phyloP scores from a whole-genome alignment of 805 yeast species.

The Spathaspora boniae region DNA sequence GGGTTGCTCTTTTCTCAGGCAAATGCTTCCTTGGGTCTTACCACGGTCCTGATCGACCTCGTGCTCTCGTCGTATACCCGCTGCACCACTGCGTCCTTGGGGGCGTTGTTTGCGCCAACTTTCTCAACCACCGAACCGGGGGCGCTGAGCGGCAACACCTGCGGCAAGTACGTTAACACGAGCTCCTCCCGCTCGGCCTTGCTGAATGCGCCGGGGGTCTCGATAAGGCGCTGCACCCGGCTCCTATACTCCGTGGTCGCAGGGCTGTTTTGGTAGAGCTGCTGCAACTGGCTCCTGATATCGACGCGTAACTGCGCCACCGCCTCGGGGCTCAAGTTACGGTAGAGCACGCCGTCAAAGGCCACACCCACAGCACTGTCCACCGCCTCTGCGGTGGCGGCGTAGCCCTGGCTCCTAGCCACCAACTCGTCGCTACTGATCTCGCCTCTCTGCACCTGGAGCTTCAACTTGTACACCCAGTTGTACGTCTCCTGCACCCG shows the following conservation, averaged over 20 bases:
- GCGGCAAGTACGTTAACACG: constrained; percentile 50
- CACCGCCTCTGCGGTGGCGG: constrained; percentile 31
- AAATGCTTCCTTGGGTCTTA: constrained; percentile 54
- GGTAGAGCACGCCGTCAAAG: constrained; percentile 36
- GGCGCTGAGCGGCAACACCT: constrained; percentile 50
- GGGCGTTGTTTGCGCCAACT: constrained; percentile 37
- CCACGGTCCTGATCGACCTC: constrained; percentile 49
- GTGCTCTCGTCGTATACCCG: constrained; percentile 61
- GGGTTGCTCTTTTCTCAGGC: too few species aligned
- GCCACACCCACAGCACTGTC: constrained; percentile 51
- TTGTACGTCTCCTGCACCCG: constrained; percentile 55
- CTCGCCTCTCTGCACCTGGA: constrained; percentile 38
- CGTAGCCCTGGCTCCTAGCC: constrained; percentile 26
- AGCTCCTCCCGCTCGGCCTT: constrained; percentile 35
- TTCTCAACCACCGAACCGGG: constrained; percentile 36
- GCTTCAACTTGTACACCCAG: constrained; percentile 40
- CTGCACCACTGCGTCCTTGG: constrained; percentile 47
- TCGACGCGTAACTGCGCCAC: constrained; percentile 18
- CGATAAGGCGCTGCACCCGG: constrained; percentile 42
- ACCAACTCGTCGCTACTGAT: constrained; percentile 24
- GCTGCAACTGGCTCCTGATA: constrained; percentile 17
- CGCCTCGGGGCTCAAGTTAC: constrained; percentile 32
- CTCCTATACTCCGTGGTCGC: constrained; percentile 36
- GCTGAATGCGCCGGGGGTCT: constrained; percentile 37
- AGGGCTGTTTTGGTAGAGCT: constrained; percentile 18